Evolutionary conservation across 352 stramenopile genomes (phyloP), one percentile per base, ranked within the genome.

Genomic region (Phytophthora podocarpi): DNA sequence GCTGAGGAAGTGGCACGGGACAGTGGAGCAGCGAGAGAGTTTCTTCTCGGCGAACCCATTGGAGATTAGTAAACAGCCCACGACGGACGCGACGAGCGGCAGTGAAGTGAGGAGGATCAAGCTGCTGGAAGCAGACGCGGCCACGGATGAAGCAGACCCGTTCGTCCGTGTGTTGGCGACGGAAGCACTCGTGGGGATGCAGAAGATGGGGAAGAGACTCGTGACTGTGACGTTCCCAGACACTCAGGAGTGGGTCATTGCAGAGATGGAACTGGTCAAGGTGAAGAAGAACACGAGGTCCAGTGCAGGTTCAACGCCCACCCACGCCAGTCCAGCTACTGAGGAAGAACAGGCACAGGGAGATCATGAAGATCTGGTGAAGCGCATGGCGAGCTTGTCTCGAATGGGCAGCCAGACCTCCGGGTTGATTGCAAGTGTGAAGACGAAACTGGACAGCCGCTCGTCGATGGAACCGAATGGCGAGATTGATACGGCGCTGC

Each of bases 371-470:
- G 73, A 91, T 1, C 47, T 93, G 16, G 68, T 93, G 18, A 74
- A 85, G 43, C 82, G 85, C 28, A 93, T 93, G 85, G 85, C 82
- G 2, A 77, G 57, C 36, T 65, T 93, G 18, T 93, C 85, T 20
- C 70, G 71, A 2, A 77, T 78, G 12, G 82, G 85, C 5, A 91
- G 78, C 54, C 64, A 82, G 42, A 69, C 60, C 15, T 81, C 79
- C 0, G 74, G 73, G 0, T 32, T 93, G 5, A 85, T 92, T 31
- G 79, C 81, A 27, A 87, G 71, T 36, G 53, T 92, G 24, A 86
- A 66, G 18, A 76, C 76, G 3, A 72, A 54, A 9, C 23, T 69
- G 27, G 63, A 74, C 23, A 59, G 49, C 20, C 48, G 59, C 4
- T 46, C 27, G 7, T 64, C 68, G 11, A 50, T 59, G 42, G 69